Percentiles rank a stretch among this genome's conserved stretches.
These are phyloP conservation scores for Friedmanniomyces endolithicus DNA, from an alignment of 495 filamentous ascomycete species.

Conservation along the genomic window DNA sequence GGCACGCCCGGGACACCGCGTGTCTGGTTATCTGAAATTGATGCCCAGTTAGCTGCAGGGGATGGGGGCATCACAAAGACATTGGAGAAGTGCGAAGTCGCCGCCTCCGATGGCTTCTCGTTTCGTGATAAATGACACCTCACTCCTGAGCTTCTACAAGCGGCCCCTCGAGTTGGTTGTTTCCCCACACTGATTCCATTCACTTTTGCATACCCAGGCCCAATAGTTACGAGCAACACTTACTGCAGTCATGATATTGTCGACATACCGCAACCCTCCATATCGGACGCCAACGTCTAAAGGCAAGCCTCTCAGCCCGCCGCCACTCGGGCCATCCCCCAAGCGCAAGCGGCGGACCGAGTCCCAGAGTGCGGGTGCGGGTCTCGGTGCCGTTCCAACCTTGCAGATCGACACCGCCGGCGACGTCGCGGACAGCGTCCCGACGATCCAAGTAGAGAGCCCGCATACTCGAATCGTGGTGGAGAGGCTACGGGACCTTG, in stretches of 20 bases:
- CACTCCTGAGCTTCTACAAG: too few species aligned
- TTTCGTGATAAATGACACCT: too few species aligned
- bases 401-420: neutral
- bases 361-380: neutral
- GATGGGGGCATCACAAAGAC: too few species aligned
- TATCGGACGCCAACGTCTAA: slow-evolving; percentile 9
- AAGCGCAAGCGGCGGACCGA: slow-evolving; percentile 12
- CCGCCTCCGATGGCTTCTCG: too few species aligned
- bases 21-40: too few species aligned
- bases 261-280: slow-evolving; percentile 3
- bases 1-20: too few species aligned
- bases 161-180: too few species aligned
- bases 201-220: neutral
- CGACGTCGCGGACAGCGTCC: neutral
- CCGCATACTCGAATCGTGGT: slow-evolving; percentile 10
- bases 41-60: too few species aligned
- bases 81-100: too few species aligned
- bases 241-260: slow-evolving; percentile 2
- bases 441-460: slow-evolving; percentile 4
- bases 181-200: too few species aligned
- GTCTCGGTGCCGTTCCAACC: neutral
- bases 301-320: neutral
- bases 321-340: slow-evolving; percentile 3
- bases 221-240: neutral
- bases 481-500: neutral